Percentiles rank a stretch among this genome's conserved stretches.
phyloP scores from a whole-genome alignment of 2,329 filamentous ascomycete genomes.

The Aspergillus sp. region DNA sequence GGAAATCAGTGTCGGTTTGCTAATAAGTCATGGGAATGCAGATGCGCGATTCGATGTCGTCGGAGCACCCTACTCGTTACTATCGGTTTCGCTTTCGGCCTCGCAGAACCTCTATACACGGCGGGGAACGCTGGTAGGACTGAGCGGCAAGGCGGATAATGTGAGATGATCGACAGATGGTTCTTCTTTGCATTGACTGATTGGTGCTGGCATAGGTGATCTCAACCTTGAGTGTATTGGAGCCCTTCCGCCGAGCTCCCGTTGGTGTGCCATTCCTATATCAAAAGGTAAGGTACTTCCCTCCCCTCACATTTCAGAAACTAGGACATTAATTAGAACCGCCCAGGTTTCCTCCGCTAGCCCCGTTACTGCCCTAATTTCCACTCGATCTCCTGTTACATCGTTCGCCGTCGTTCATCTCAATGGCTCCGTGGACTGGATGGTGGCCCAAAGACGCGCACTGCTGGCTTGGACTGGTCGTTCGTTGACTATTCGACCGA shows the following conservation, averaged over 20 bases:
- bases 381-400: slow-evolving; percentile 80
- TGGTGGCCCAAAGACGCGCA: slow-evolving; percentile 81
- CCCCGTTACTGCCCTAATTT: slow-evolving; percentile 83
- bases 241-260: slow-evolving; percentile 74
- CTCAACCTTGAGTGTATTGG: slow-evolving; percentile 83
- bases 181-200: slow-evolving; percentile 7
- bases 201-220: slow-evolving; percentile 59
- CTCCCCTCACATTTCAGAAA: not conserved
- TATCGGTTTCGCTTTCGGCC: slow-evolving; percentile 88
- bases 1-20: not conserved
- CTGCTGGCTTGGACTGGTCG: slow-evolving; percentile 97
- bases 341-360: slow-evolving; percentile 75
- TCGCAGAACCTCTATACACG: slow-evolving; percentile 93
- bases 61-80: slow-evolving; percentile 85
- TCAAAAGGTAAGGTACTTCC: slow-evolving; percentile 61
- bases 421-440: slow-evolving; percentile 94
- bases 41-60: slow-evolving; percentile 95
- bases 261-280: slow-evolving; percentile 94
- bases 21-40: slow-evolving; percentile 39
- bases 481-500: slow-evolving; percentile 73
- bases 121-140: slow-evolving; percentile 83
- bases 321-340: slow-evolving; percentile 12
- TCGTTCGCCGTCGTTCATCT: slow-evolving; percentile 86
- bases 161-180: slow-evolving; percentile 48
- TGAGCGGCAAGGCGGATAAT: slow-evolving; percentile 89